Conservation (phyloP, 139 green algal species). For the Closterium sp. region DNA sequence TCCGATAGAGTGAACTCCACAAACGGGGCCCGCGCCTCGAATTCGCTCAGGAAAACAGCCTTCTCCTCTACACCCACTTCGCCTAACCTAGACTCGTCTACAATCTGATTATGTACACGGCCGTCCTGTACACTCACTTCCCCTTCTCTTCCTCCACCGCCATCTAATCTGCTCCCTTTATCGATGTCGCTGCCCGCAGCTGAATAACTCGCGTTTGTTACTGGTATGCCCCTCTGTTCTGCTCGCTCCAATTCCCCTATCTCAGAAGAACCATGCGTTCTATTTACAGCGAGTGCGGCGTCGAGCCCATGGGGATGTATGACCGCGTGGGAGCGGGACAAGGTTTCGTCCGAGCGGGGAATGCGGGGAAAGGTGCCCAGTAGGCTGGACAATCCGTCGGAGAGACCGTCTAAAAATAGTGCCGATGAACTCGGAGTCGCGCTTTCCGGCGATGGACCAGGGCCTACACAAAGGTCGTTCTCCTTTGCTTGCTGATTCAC, state of each 20-base stretch:
- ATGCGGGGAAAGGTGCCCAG: not conserved
- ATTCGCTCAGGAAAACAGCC: slow-evolving; percentile 27
- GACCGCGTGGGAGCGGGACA: not conserved
- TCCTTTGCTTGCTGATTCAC: not conserved
- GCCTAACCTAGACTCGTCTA: not conserved
- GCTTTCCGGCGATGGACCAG: not conserved
- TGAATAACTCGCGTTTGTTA: too few species aligned
- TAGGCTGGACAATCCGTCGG: not conserved
- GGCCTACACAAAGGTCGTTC: not conserved
- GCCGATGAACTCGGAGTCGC: not conserved
- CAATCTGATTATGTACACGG: not conserved
- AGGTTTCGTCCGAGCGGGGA: not conserved
- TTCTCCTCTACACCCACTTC: not conserved
- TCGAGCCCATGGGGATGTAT: not conserved
- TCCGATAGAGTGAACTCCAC: slow-evolving; percentile 29
- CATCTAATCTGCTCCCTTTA: not conserved
- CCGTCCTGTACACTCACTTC: not conserved
- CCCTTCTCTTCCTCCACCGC: too few species aligned
- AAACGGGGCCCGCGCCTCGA: slow-evolving; percentile 24
- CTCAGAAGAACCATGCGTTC: too few species aligned
- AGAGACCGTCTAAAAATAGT: not conserved
- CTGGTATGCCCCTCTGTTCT: not conserved
- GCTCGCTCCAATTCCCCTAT: not conserved
- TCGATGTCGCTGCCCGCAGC: too few species aligned
- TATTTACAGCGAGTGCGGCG: too few species aligned